Evolutionary conservation across 1,139 yeast species (phyloP).

Genomic region (Suhomyces wounanorum): DNA sequence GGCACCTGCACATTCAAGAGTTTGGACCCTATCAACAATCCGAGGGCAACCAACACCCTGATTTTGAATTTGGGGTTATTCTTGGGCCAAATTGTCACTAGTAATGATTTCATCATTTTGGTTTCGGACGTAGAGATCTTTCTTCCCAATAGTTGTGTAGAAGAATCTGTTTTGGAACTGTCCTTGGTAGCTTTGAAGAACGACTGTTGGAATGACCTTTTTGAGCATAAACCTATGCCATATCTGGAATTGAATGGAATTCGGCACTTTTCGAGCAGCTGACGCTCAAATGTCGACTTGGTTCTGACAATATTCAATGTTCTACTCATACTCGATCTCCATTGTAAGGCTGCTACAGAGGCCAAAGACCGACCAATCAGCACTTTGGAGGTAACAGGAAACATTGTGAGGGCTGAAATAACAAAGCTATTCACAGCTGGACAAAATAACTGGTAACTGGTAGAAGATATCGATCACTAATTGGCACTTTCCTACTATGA

Average conservation of each 20-base stretch:
- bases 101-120: constrained; percentile 60
- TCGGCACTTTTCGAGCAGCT: neutral
- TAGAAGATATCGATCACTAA: neutral
- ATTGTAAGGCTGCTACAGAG: neutral
- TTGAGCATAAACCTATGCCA: neutral
- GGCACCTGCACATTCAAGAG: constrained; percentile 93
- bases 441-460: neutral
- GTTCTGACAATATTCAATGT: neutral
- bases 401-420: neutral
- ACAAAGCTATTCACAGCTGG: neutral
- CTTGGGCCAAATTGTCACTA: constrained; percentile 89
- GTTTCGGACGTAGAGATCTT: constrained; percentile 50
- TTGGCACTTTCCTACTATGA: neutral
- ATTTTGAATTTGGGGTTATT: constrained; percentile 67
- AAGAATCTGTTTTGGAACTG: constrained; percentile 7
- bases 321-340: neutral
- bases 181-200: neutral
- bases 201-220: neutral
- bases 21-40: constrained; percentile 76
- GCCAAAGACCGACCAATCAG: neutral
- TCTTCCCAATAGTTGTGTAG: constrained; percentile 21
- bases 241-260: neutral
- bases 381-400: neutral
- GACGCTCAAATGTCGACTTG: neutral
- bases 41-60: constrained; percentile 75